These are phyloP conservation scores for Oryza rufipogon DNA, from an alignment of 176 grass and related monocot genomes.

Conservation along the genomic window DNA sequence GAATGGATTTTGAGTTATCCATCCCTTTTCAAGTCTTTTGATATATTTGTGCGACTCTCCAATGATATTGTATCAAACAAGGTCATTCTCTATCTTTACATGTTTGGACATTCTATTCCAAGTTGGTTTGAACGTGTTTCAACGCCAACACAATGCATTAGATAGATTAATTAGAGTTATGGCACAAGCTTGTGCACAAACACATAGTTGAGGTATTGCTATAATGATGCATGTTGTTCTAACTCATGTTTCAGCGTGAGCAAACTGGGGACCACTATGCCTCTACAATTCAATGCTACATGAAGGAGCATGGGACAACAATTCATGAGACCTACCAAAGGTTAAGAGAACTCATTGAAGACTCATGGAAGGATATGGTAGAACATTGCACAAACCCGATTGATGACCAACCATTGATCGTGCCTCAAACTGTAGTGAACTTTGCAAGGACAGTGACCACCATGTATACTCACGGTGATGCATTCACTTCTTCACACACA, in stretches of 20 bases:
- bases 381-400: background rate
- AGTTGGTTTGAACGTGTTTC: no score
- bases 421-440: constrained; percentile 25
- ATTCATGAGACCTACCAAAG: constrained; percentile 29
- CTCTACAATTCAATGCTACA: constrained; percentile 51
- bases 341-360: constrained; percentile 37
- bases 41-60: constrained; percentile 40
- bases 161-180: no score
- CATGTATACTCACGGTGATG: constrained; percentile 38
- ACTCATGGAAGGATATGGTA: constrained; percentile 53
- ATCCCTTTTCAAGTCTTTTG: constrained; percentile 25
- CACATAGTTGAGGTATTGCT: background rate
- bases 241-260: constrained; percentile 34
- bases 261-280: constrained; percentile 30
- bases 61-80: constrained; percentile 51
- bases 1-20: constrained; percentile 47
- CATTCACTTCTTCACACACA: constrained; percentile 28
- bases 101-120: background rate
- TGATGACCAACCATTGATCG: constrained; percentile 1
- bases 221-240: background rate
- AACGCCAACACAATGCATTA: background rate
- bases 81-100: constrained; percentile 11
- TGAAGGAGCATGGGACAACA: constrained; percentile 40
- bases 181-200: background rate
- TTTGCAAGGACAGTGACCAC: constrained; percentile 36